Percentiles rank a stretch among this genome's conserved stretches.
These are phyloP conservation scores for Hortaea sp. DNA, from an alignment of 2,329 filamentous ascomycete species.

Conservation along the genomic window DNA sequence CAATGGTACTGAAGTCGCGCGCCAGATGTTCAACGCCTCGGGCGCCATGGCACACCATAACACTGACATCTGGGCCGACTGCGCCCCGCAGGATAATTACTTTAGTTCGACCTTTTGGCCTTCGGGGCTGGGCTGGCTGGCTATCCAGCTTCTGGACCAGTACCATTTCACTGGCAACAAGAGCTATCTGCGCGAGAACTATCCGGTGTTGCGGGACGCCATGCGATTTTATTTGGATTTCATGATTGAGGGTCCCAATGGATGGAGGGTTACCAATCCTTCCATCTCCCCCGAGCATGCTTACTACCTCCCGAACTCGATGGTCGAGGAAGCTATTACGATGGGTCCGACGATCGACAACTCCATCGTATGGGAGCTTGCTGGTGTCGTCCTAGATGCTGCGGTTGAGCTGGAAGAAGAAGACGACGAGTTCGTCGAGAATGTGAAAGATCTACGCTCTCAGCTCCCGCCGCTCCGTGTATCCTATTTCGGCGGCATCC, in stretches of 20 bases:
- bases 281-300: conserved; percentile 47
- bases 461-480: conserved; percentile 30
- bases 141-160: conserved; percentile 48
- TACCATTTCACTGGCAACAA: conserved; percentile 43
- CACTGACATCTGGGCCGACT: conserved; percentile 50
- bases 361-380: conserved; percentile 37
- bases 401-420: conserved; percentile 5
- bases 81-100: conserved; percentile 36
- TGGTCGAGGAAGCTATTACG: conserved; percentile 23
- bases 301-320: neutral
- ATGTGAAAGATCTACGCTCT: conserved; percentile 33
- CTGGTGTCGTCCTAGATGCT: conserved; percentile 18
- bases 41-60: conserved; percentile 50
- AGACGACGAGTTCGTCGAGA: conserved; percentile 25
- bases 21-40: conserved; percentile 36
- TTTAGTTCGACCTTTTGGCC: conserved; percentile 35
- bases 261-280: conserved; percentile 43
- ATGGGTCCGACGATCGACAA: conserved; percentile 46
- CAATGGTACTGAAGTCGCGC: conserved; percentile 43
- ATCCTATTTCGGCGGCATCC: conserved; percentile 31
- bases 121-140: conserved; percentile 47
- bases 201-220: conserved; percentile 44
- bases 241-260: conserved; percentile 35
- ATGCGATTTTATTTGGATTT: conserved; percentile 46
- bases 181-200: conserved; percentile 34